phyloP scores from a whole-genome alignment of 179 eudicot genomes.

The Dionaea muscipula region DNA sequence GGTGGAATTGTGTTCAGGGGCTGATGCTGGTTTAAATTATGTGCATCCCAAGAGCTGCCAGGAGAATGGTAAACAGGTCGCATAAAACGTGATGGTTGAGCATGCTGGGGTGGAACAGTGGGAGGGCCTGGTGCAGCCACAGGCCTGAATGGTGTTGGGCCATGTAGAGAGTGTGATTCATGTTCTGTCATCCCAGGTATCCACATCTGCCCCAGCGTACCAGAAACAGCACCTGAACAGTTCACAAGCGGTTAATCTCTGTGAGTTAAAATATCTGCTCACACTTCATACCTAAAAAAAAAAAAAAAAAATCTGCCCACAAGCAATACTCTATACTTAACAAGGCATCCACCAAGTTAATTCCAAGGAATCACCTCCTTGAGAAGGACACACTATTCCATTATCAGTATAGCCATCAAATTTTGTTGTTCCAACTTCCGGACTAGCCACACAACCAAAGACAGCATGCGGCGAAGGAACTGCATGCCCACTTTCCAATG shows the following conservation, averaged over 20 bases:
- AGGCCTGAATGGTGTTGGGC: slow-evolving; percentile 23
- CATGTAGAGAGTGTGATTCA: slow-evolving; percentile 35
- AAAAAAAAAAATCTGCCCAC: too few relatives aligned
- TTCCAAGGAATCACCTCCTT: slow-evolving; percentile 11
- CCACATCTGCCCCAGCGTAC: slow-evolving; percentile 50
- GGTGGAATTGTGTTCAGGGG: slow-evolving; percentile 26
- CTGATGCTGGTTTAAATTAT: slow-evolving; percentile 34
- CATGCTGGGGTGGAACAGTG: slow-evolving; percentile 37
- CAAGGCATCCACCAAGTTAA: background rate
- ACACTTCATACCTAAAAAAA: too few relatives aligned
- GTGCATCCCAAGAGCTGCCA: slow-evolving; percentile 60
- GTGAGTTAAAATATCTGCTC: background rate
- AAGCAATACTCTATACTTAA: background rate
- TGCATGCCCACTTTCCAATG: slow-evolving; percentile 30
- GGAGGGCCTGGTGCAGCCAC: slow-evolving; percentile 32
- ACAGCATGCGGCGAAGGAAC: slow-evolving; percentile 32
- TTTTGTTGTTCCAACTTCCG: slow-evolving; percentile 27
- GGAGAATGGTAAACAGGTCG: slow-evolving; percentile 59
- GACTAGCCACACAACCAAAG: slow-evolving; percentile 22
- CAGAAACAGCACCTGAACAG: slow-evolving; percentile 15
- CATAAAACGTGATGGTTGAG: slow-evolving; percentile 38
- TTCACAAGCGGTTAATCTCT: slow-evolving; percentile 8
- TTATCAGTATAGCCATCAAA: slow-evolving; percentile 16
- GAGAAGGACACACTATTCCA: slow-evolving; percentile 14
- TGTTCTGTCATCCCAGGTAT: slow-evolving; percentile 36